These are phyloP conservation scores for Funneliformis mosseae DNA, from an alignment of 192 early-diverging fungal species.

Conservation along the genomic window DNA sequence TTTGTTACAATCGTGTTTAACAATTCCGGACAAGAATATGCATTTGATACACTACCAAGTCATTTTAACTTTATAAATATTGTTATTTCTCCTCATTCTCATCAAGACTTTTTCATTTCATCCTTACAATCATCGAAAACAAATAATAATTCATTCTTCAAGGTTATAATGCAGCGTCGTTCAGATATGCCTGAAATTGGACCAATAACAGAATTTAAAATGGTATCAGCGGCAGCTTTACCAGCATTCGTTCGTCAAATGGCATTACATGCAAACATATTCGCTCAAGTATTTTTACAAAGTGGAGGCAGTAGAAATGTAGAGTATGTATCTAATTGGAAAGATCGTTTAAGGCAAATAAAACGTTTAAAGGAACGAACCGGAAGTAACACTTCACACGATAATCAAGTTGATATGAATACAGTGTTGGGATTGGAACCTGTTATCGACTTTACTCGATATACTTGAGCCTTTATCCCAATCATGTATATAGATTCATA, in stretches of 20 bases:
- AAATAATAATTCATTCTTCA: conserved; percentile 56
- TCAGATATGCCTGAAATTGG: conserved; percentile 83
- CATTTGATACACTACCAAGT: conserved; percentile 87
- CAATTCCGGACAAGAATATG: conserved; percentile 80
- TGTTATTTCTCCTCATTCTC: conserved; percentile 77
- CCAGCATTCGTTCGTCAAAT: conserved; percentile 81
- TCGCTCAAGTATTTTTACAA: conserved; percentile 83
- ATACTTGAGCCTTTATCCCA: conserved; percentile 36
- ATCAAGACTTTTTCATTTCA: background rate
- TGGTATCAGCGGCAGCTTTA: conserved; percentile 77
- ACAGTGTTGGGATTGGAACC: conserved; percentile 41
- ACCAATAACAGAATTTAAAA: conserved; percentile 77
- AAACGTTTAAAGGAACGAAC: conserved; percentile 71
- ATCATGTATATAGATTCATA: background rate
- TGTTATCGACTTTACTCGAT: conserved; percentile 61
- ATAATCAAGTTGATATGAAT: conserved; percentile 15
- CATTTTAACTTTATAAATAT: conserved; percentile 98
- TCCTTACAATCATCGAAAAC: conserved; percentile 8
- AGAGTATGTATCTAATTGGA: conserved; percentile 87
- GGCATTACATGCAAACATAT: conserved; percentile 86
- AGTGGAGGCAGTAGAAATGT: conserved; percentile 60
- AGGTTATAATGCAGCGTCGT: conserved; percentile 66
- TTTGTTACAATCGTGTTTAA: conserved; percentile 94
- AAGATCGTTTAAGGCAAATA: conserved; percentile 88
- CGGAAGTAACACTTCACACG: background rate